Conservation (phyloP, 768 basidiomycete genomes). For the Trametes elegans region DNA sequence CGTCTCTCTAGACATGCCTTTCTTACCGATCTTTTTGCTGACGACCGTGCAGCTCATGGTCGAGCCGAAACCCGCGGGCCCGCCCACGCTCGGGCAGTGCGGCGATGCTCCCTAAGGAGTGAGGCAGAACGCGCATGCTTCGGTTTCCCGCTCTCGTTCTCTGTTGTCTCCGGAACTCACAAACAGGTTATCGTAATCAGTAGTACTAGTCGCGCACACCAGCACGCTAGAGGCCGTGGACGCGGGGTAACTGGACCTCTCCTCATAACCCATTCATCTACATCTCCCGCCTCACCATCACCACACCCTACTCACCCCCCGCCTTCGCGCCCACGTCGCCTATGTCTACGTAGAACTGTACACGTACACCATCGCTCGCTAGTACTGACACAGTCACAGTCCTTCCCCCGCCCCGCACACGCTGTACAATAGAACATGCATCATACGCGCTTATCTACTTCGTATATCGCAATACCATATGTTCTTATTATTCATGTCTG, state of each 20-base stretch:
- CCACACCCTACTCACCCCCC: neutral
- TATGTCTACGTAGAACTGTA: neutral
- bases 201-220: too few species aligned
- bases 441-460: neutral
- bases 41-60: constrained; percentile 53
- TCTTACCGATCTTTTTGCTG: neutral
- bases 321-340: too few species aligned
- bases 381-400: too few species aligned
- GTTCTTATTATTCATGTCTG: neutral
- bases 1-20: constrained; percentile 18
- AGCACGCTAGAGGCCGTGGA: neutral
- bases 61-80: constrained; percentile 41
- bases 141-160: too few species aligned
- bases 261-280: neutral
- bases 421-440: neutral
- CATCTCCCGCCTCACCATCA: neutral
- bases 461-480: neutral
- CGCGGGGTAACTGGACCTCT: neutral
- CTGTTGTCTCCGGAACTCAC: too few species aligned
- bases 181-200: too few species aligned
- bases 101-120: neutral
- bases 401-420: neutral
- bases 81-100: constrained; percentile 31
- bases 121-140: neutral
- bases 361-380: neutral